These are phyloP conservation scores for Mycena maculata DNA, from an alignment of 768 basidiomycete genomes.

Conservation along the genomic window DNA sequence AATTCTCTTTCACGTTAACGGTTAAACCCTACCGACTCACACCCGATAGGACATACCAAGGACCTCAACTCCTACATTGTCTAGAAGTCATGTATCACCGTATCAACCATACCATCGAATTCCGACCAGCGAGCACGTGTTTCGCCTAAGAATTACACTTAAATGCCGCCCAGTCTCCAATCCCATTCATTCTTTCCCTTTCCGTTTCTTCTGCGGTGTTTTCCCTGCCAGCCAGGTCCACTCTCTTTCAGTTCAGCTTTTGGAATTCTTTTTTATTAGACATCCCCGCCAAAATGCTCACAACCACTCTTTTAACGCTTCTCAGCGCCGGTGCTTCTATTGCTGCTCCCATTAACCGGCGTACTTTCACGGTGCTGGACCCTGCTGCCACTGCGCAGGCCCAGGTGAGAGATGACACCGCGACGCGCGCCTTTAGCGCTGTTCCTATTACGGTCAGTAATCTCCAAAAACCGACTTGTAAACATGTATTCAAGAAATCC, in stretches of 20 bases:
- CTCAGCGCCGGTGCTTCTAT: conserved; percentile 29
- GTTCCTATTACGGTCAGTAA: conserved; percentile 12
- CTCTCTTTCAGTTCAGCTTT: conserved; percentile 25
- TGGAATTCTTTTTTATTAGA: conserved; percentile 13
- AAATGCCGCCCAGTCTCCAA: no score
- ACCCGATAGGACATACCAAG: no score
- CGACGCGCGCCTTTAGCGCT: conserved; percentile 34
- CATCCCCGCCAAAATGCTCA: conserved; percentile 28
- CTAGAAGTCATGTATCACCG: no score
- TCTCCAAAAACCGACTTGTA: not conserved
- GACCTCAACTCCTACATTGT: no score
- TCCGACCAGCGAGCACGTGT: no score
- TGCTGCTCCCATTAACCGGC: conserved; percentile 30
- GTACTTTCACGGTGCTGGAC: no score
- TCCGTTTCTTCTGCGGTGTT: conserved; percentile 6
- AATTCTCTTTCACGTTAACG: no score
- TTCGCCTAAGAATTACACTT: no score
- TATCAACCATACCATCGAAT: no score
- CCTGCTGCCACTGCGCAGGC: conserved; percentile 33
- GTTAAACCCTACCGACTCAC: no score
- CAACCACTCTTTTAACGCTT: conserved; percentile 32
- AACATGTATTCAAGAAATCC: not conserved
- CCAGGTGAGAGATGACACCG: conserved; percentile 34
- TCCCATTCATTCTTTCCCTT: conserved; percentile 6
- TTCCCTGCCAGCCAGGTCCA: conserved; percentile 37